Percentiles rank a stretch among this genome's conserved stretches.
Evolutionary conservation across 2,329 filamentous ascomycete genomes (phyloP).

Genomic region (Aspergillus bombycis): DNA sequence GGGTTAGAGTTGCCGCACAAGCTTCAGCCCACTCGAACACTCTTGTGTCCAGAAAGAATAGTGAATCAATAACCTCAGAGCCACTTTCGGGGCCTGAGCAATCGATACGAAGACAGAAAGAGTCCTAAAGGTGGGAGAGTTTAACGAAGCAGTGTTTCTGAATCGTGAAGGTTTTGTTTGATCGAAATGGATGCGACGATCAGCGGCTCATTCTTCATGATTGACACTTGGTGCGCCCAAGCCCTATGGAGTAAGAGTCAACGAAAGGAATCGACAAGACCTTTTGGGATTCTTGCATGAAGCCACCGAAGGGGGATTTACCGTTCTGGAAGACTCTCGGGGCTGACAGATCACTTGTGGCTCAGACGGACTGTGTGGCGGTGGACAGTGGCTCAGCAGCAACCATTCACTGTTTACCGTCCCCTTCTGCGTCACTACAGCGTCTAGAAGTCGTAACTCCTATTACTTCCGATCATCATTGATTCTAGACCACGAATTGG

Average conservation of each 20-base stretch:
- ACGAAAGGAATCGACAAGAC: not conserved
- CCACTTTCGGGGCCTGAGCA: not conserved
- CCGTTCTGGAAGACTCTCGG: slow-evolving; percentile 11
- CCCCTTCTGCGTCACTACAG: not conserved
- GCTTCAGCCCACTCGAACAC: not conserved
- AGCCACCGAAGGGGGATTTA: not conserved
- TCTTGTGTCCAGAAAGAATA: not conserved
- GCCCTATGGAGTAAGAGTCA: not conserved
- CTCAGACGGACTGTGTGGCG: not conserved
- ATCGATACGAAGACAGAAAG: not conserved
- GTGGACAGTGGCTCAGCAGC: not conserved
- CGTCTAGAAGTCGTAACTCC: no score
- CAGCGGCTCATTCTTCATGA: not conserved
- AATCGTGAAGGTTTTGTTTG: not conserved
- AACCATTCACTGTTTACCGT: not conserved
- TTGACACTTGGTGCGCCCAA: not conserved
- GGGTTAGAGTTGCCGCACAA: not conserved
- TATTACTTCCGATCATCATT: not conserved
- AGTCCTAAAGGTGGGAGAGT: not conserved
- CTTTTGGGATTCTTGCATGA: not conserved
- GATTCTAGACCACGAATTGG: not conserved
- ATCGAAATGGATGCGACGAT: not conserved
- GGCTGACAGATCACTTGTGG: slow-evolving; percentile 7
- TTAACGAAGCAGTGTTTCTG: not conserved
- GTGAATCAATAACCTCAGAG: not conserved